Conservation (phyloP, 1,284 basidiomycete genomes). For the Wolfiporia cocos region DNA sequence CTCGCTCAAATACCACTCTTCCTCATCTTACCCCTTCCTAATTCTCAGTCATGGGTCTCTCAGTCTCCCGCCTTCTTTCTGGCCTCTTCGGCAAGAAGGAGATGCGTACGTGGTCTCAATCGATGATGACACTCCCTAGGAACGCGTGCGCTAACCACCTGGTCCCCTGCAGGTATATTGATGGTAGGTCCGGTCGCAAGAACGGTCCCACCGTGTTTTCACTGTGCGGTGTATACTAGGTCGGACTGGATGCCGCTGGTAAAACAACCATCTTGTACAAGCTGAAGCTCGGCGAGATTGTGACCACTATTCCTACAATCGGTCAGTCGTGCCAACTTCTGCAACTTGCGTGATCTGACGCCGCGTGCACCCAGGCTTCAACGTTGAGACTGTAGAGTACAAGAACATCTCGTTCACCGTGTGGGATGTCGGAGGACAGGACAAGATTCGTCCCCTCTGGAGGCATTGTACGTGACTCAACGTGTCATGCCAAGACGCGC, state of each 20-base stretch:
- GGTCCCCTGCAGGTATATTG: slow-evolving; percentile 53
- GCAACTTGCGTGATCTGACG: slow-evolving; percentile 3
- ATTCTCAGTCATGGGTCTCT: slow-evolving; percentile 70
- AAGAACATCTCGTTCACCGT: slow-evolving; percentile 92
- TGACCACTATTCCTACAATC: slow-evolving; percentile 99
- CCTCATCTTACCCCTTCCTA: slow-evolving; percentile 14
- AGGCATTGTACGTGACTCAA: slow-evolving; percentile 81
- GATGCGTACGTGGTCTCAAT: slow-evolving; percentile 75
- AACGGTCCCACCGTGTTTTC: neutral
- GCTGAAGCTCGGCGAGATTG: slow-evolving; percentile 97
- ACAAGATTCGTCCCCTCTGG: slow-evolving; percentile 91
- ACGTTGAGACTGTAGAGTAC: slow-evolving; percentile 94
- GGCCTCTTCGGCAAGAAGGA: slow-evolving; percentile 98
- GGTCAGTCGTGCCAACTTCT: slow-evolving; percentile 48
- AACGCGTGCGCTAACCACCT: slow-evolving; percentile 15
- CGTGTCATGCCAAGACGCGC: slow-evolving; percentile 12
- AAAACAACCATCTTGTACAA: slow-evolving; percentile 99
- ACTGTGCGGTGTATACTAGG: slow-evolving; percentile 40
- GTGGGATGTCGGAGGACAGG: slow-evolving; percentile 88
- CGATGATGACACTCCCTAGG: slow-evolving; percentile 19
- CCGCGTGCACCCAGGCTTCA: slow-evolving; percentile 65
- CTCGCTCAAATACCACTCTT: slow-evolving; percentile 14
- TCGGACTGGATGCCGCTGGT: slow-evolving; percentile 96
- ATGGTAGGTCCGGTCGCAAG: slow-evolving; percentile 43
- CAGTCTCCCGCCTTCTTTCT: slow-evolving; percentile 76